Base-by-base conservation (phyloP, 371 early-diverging fungal species). In the Batkoa obscura region DNA sequence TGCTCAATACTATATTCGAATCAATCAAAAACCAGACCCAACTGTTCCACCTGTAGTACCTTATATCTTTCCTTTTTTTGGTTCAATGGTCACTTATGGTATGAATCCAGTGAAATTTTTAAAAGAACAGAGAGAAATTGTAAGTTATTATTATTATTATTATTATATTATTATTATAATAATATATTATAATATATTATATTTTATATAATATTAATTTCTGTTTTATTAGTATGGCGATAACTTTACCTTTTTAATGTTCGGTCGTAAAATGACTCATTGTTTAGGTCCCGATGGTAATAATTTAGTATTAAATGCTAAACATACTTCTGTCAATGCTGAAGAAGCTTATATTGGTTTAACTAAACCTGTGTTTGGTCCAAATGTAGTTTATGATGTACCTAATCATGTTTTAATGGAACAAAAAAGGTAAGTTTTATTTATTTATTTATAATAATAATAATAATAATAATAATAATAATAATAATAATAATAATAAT, bases 341-440 rank as follows among this genome's bases (percentile, higher is more conserved):
- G 95, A 94, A 64, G 91, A 84, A 41, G 94, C 94, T 38, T 96
- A 96, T 72, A 84, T 78, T 60, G 76, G 78, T 39, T 78, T 96
- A 73, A 96, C 95, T 10, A 88, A 83, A 47, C 90, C 90, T 17
- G 94, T 94, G 36, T 96, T 96, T 71, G 97, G 97, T 52, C 75
- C 71, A 59, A 90, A 84, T 37, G 94, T 94, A 34, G 94, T 94
- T n/a, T 96, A 94, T 71, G 97, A 94, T 72, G 88, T 88, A 50
- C 84, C 84, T 31, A 93, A 94, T 70, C 63, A 76, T 57, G 72
- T 87, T 54, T 81, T 96, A 62, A 92, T 96, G 90, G 94, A 96
- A 68, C 95, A 96, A 71, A 96, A 96, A 72, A 84, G 72, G 82
- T 80, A 69, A 1, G 8, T 23, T 10, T 32, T 49, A 45, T 37